Conservation (phyloP, 129 eudicot genomes). For the Mikania micrantha region DNA sequence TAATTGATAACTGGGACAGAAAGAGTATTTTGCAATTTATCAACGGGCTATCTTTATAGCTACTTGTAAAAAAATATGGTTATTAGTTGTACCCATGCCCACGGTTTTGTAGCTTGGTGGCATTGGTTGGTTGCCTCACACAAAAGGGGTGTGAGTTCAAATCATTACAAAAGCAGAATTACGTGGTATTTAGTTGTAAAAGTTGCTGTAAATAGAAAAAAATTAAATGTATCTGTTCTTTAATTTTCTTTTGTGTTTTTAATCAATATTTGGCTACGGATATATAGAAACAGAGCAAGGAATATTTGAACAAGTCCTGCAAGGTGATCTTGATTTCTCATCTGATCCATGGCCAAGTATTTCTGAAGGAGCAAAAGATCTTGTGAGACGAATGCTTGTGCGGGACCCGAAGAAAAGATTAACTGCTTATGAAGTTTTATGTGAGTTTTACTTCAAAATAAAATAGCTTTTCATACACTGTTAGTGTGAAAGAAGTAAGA, state of each 20-base stretch:
- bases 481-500: background rate
- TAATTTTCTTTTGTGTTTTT: background rate
- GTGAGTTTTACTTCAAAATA: constrained; percentile 34
- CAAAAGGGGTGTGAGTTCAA: too few relatives aligned
- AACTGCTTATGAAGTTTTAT: constrained; percentile 77
- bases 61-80: background rate
- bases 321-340: constrained; percentile 80
- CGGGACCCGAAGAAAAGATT: constrained; percentile 67
- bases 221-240: constrained; percentile 5
- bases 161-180: too few relatives aligned
- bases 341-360: constrained; percentile 93
- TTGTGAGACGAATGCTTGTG: constrained; percentile 77
- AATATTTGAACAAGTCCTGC: constrained; percentile 78
- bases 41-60: background rate
- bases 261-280: background rate
- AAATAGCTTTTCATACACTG: background rate
- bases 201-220: too few relatives aligned
- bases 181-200: too few relatives aligned
- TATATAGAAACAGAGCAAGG: constrained; percentile 76
- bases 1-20: background rate
- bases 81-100: too few relatives aligned
- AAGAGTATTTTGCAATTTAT: background rate
- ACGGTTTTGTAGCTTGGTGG: too few relatives aligned
- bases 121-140: too few relatives aligned
- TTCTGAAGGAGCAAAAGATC: constrained; percentile 83